Evolutionary conservation across 768 basidiomycete genomes (phyloP).

Genomic region (Podaxis pistillaris): DNA sequence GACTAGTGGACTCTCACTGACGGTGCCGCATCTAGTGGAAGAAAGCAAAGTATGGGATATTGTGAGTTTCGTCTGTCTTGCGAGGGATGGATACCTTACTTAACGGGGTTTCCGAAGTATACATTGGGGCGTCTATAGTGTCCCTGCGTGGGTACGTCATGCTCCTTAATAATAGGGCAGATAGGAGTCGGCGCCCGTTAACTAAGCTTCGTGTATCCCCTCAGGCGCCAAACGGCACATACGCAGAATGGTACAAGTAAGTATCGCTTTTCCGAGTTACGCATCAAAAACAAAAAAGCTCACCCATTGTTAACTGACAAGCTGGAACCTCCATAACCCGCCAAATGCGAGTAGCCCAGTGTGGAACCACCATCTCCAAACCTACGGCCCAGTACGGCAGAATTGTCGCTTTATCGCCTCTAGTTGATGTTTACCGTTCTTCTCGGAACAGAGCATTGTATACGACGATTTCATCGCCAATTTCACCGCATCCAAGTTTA

Average conservation of each 20-base stretch:
- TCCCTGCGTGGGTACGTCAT: conserved; percentile 39
- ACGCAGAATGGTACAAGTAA: conserved; percentile 60
- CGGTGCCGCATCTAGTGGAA: conserved; percentile 34
- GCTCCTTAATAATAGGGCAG: not conserved
- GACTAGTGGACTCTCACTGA: not conserved
- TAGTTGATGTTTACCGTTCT: not conserved
- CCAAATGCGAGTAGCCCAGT: conserved; percentile 36
- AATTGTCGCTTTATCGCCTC: not conserved
- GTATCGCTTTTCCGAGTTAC: conserved; percentile 22
- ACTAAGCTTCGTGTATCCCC: not conserved
- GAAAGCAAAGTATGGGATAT: conserved; percentile 55
- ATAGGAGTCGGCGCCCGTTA: not conserved
- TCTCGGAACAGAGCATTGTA: conserved; percentile 33
- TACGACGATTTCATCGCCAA: conserved; percentile 60
- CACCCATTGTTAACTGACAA: conserved; percentile 14
- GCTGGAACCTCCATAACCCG: conserved; percentile 38
- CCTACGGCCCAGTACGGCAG: conserved; percentile 38
- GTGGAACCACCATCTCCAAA: conserved; percentile 48
- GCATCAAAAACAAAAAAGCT: not conserved
- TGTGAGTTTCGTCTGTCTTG: conserved; percentile 31
- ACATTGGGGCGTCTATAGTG: conserved; percentile 50
- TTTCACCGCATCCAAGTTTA: conserved; percentile 52
- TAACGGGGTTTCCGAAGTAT: conserved; percentile 29
- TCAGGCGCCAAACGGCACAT: conserved; percentile 37
- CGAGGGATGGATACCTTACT: conserved; percentile 2